phyloP scores from a whole-genome alignment of 2,329 filamentous ascomycete species.

The Colletotrichum cuscutae region DNA sequence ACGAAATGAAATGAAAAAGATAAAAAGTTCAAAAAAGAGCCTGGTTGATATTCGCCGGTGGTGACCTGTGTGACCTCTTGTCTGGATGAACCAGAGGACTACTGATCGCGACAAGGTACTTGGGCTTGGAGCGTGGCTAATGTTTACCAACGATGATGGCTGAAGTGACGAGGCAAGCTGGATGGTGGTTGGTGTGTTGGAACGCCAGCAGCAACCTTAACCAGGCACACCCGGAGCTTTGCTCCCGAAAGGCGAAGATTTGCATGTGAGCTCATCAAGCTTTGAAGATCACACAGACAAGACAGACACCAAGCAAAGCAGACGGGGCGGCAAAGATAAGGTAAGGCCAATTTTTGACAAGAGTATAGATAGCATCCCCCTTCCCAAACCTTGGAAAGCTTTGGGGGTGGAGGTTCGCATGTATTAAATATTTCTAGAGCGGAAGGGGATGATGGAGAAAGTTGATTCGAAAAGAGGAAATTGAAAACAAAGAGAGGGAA shows the following conservation, averaged over 20 bases:
- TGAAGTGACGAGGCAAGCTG: slow-evolving; percentile 3
- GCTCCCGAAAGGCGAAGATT: slow-evolving; percentile 31
- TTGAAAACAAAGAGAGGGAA: not conserved
- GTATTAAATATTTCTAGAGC: slow-evolving; percentile 24
- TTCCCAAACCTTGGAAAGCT: not conserved
- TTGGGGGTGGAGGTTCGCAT: not conserved
- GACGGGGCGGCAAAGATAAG: not conserved
- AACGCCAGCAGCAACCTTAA: slow-evolving; percentile 30
- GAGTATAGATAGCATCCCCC: not conserved
- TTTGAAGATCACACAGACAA: slow-evolving; percentile 32
- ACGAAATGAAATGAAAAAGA: slow-evolving; percentile 26
- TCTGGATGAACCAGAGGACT: slow-evolving; percentile 6
- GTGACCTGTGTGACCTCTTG: slow-evolving; percentile 18
- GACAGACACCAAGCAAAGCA: slow-evolving; percentile 14
- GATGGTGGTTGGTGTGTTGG: slow-evolving; percentile 1
- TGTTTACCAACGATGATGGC: slow-evolving; percentile 14
- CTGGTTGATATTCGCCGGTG: slow-evolving; percentile 7
- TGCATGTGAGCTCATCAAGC: slow-evolving; percentile 35
- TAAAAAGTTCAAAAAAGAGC: slow-evolving; percentile 13
- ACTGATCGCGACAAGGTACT: slow-evolving; percentile 1
- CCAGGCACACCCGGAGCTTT: slow-evolving; percentile 25
- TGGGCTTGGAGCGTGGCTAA: not conserved
- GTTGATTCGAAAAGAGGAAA: not conserved
- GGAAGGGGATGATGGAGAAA: not conserved
- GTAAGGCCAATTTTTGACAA: not conserved